Evolutionary conservation across 2,329 filamentous ascomycete genomes (phyloP).

Genomic region (Zymoseptoria pseudotritici): DNA sequence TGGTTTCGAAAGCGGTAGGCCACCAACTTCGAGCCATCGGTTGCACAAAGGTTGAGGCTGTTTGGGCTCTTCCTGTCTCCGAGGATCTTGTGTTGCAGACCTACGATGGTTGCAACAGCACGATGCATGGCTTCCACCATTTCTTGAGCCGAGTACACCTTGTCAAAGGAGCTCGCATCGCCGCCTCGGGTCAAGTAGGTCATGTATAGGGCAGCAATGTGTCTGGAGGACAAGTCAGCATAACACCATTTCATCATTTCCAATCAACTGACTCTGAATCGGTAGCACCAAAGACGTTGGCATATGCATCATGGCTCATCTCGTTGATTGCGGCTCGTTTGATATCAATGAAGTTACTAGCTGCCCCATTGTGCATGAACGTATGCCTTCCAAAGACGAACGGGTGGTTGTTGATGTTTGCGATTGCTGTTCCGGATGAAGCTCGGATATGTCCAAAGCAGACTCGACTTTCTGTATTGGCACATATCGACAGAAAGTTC

Average conservation of each 20-base stretch:
- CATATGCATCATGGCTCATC: conserved; percentile 43
- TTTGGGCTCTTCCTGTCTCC: conserved; percentile 39
- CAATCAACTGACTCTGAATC: conserved; percentile 38
- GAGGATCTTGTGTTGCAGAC: conserved; percentile 40
- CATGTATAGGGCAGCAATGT: conserved; percentile 44
- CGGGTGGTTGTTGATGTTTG: conserved; percentile 47
- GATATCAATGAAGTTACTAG: conserved; percentile 42
- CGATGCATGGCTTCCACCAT: conserved; percentile 41
- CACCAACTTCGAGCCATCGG: conserved; percentile 44
- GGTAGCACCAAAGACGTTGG: conserved; percentile 43
- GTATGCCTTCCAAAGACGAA: conserved; percentile 48
- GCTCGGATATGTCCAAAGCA: conserved; percentile 49
- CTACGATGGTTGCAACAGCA: conserved; percentile 38
- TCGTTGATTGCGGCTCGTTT: conserved; percentile 40
- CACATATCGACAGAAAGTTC: conserved; percentile 47
- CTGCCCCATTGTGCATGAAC: conserved; percentile 51
- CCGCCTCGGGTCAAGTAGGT: conserved; percentile 35
- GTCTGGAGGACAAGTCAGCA: conserved; percentile 5
- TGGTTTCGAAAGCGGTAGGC: conserved; percentile 49
- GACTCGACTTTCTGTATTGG: conserved; percentile 44
- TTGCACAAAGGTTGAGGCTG: conserved; percentile 46
- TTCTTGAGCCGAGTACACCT: conserved; percentile 34
- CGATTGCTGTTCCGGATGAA: conserved; percentile 41
- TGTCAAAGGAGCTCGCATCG: conserved; percentile 25
- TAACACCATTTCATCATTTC: conserved; percentile 15